Conservation (phyloP, 2,329 filamentous ascomycete species). For the Aspergillus latus region DNA sequence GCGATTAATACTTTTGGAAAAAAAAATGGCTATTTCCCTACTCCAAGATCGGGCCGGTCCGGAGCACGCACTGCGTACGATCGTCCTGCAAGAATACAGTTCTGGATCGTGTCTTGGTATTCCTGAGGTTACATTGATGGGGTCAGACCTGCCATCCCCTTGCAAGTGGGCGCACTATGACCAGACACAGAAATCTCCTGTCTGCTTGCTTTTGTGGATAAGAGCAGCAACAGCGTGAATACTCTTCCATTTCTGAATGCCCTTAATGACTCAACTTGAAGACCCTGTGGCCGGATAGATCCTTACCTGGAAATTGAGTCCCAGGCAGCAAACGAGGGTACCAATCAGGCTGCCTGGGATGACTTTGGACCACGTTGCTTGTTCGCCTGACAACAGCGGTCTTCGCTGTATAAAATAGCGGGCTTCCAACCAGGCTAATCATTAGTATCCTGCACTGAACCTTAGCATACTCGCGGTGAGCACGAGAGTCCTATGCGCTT, state of each 20-base stretch:
- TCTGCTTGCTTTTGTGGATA: slow-evolving; percentile 2
- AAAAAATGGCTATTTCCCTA: no score
- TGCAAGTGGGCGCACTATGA: no score
- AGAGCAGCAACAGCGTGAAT: slow-evolving; percentile 2
- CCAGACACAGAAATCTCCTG: background rate
- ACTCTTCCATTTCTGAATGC: background rate
- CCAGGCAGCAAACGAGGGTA: slow-evolving; percentile 18
- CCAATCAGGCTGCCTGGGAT: slow-evolving; percentile 14
- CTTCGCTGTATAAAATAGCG: slow-evolving; percentile 11
- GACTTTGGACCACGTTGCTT: slow-evolving; percentile 17
- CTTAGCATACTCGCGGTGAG: no score
- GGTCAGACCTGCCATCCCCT: background rate
- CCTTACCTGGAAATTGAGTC: slow-evolving; percentile 12
- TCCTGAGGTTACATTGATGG: slow-evolving; percentile 4
- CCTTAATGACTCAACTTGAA: slow-evolving; percentile 3
- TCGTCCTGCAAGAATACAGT: background rate
- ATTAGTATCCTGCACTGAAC: slow-evolving; percentile 9
- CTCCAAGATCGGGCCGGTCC: background rate
- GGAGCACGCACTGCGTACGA: background rate
- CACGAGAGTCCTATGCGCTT: no score
- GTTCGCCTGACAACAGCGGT: slow-evolving; percentile 3
- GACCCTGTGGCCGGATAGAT: slow-evolving; percentile 5
- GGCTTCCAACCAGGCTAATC: slow-evolving; percentile 8
- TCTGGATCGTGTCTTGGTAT: background rate
- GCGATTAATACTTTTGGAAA: no score